Evolutionary conservation across 352 stramenopile species (phyloP), one percentile per base, ranked within the genome.

Genomic region (Porosira glacialis): DNA sequence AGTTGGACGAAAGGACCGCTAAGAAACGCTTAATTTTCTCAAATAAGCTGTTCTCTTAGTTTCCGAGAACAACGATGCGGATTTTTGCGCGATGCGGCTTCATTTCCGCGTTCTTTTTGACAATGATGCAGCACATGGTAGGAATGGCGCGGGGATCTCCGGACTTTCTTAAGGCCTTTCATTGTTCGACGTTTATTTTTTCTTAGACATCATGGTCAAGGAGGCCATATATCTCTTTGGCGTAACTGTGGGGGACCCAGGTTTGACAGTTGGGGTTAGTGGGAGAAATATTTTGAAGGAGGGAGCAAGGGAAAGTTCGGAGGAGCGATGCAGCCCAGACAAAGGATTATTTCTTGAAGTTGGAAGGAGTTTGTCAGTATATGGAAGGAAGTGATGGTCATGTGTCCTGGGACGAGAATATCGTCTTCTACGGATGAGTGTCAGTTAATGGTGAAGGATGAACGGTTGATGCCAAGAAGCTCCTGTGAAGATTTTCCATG

Each of bases 81-180:
- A 55, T 77, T 52, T 83, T 83, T 13, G 75, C 69, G 0, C 59
- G 35, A 33, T 64, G 17, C 10, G 74, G 69, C 13, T 62, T 62
- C 2, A 45, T 30, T 17, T 76, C 49, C 47, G 70, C 51, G 39
- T 80, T 59, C 0, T 28, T 28, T 60, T 83, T 83, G 7, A 75
- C 35, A 10, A 63, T 52, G 10, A 78, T 51, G 4, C 80, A 38
- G 36, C 64, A 79, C 75, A 83, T 80, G 2, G 70, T 64, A 5
- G 47, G 30, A 10, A 70, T 59, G 4, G 47, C 21, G 6, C 39
- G 31, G 0, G 38, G 48, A 26, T 59, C 35, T 1, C 22, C 1
- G 13, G 22, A 35, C 3, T 38, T 5, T 8, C 44, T 24, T 28
- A 70, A 27, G 0, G 41, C 17, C 10, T 56, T 13, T 22, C 66